Conservation (phyloP, 140 eudicot genomes). For the Bidens hawaiensis region DNA sequence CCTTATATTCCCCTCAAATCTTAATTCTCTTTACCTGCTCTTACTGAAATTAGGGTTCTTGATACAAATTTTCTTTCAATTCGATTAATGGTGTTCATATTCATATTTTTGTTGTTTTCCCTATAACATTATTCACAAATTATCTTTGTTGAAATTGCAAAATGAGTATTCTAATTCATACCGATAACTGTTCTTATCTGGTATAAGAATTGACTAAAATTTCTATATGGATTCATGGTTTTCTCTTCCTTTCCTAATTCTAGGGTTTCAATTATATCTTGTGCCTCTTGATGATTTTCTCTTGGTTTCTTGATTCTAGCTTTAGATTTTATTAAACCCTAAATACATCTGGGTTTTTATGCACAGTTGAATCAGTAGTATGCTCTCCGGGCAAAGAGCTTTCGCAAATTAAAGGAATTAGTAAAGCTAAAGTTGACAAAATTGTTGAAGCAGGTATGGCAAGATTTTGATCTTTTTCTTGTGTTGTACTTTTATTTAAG, state of each 20-base stretch:
- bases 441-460: slow-evolving; percentile 89
- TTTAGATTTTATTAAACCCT: background rate
- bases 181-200: background rate
- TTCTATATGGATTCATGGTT: background rate
- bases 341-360: slow-evolving; percentile 83
- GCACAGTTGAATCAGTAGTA: slow-evolving; percentile 93
- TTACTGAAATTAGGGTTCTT: slow-evolving; percentile 12
- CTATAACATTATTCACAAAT: background rate
- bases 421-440: slow-evolving; percentile 98
- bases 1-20: background rate
- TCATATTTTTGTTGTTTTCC: slow-evolving; percentile 12
- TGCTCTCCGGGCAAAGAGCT: slow-evolving; percentile 96
- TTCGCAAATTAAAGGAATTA: slow-evolving; percentile 88
- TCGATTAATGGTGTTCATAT: background rate
- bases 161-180: slow-evolving; percentile 1
- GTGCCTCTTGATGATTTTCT: slow-evolving; percentile 12
- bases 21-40: too few relatives aligned
- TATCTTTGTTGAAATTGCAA: background rate
- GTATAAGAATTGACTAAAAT: background rate
- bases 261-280: background rate
- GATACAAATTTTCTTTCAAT: slow-evolving; percentile 14
- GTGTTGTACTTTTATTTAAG: slow-evolving; percentile 15
- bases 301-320: background rate
- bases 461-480: background rate
- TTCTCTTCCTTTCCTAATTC: background rate